Evolutionary conservation across 495 filamentous ascomycete genomes (phyloP).

Genomic region (Xanthoparmelia taractica): DNA sequence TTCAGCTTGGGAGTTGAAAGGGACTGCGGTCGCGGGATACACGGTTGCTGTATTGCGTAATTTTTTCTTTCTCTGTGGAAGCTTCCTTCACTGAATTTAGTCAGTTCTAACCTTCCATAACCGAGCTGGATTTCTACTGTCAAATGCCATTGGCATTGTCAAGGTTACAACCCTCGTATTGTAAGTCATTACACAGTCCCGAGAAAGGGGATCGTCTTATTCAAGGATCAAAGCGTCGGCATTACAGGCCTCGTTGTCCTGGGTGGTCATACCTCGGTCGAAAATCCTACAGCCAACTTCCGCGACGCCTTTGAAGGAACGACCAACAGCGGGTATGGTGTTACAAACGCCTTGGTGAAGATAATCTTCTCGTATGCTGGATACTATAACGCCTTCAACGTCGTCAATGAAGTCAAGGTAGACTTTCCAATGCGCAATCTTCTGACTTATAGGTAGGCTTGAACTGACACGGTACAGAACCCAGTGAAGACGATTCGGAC

Average conservation of each 20-base stretch:
- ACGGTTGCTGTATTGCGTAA: conserved; percentile 42
- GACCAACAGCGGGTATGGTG: conserved; percentile 44
- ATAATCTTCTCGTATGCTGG: conserved; percentile 58
- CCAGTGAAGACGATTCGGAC: conserved; percentile 49
- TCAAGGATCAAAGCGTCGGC: conserved; percentile 30
- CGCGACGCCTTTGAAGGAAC: conserved; percentile 48
- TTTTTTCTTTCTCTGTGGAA: not conserved
- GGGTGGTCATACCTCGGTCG: conserved; percentile 48
- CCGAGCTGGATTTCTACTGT: conserved; percentile 46
- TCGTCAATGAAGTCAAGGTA: conserved; percentile 56
- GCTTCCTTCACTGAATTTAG: not conserved
- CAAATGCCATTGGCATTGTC: conserved; percentile 48
- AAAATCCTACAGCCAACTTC: conserved; percentile 51
- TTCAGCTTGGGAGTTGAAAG: conserved; percentile 53
- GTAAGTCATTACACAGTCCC: not conserved
- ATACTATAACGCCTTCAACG: conserved; percentile 54
- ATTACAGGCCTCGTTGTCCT: conserved; percentile 56
- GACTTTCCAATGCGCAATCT: not conserved
- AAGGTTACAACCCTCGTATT: conserved; percentile 52
- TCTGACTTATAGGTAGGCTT: not conserved
- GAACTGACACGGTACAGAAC: conserved; percentile 29
- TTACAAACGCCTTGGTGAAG: conserved; percentile 53
- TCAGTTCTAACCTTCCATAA: conserved; percentile 45
- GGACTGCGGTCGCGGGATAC: conserved; percentile 53
- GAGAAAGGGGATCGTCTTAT: not conserved